These are phyloP conservation scores for Huntiella savannae DNA, from an alignment of 2,329 filamentous ascomycete genomes.

Conservation along the genomic window DNA sequence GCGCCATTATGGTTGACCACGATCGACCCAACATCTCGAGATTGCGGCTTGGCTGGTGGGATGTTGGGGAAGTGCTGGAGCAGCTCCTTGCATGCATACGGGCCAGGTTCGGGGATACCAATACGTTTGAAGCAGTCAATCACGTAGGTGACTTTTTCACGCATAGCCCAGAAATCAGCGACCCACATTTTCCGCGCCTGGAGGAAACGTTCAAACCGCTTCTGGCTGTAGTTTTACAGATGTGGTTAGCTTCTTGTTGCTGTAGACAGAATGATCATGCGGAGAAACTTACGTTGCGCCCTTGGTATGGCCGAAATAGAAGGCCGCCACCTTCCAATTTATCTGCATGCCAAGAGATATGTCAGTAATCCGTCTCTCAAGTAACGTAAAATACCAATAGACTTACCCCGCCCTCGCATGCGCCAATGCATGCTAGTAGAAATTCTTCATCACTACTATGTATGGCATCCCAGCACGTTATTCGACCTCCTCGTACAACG, in stretches of 20 bases:
- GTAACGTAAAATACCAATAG: neutral
- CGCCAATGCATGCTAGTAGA: conserved; percentile 10
- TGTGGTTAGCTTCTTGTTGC: neutral
- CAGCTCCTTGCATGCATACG: conserved; percentile 6
- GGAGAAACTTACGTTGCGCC: conserved; percentile 46
- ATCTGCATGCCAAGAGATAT: conserved; percentile 25
- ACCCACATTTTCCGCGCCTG: conserved; percentile 33
- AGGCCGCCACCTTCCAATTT: conserved; percentile 30
- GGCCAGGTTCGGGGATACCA: conserved; percentile 12
- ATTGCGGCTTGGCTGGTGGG: conserved; percentile 3
- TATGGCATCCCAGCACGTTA: conserved; percentile 10
- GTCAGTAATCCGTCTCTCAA: neutral
- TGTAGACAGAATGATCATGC: neutral
- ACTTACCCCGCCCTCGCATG: conserved; percentile 10
- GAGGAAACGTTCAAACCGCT: conserved; percentile 48
- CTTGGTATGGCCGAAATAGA: conserved; percentile 22
- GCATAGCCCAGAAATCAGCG: conserved; percentile 11
- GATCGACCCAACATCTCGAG: conserved; percentile 7
- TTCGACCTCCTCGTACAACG: conserved; percentile 6
- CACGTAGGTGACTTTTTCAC: conserved; percentile 7
- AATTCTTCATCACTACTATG: conserved; percentile 10
- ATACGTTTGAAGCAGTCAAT: conserved; percentile 10
- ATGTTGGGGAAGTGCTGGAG: conserved; percentile 7
- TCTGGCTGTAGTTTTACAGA: conserved; percentile 29
- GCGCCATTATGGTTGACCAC: neutral